Base-by-base conservation (phyloP, 139 green algal species). In the Picochlorum sp. region DNA sequence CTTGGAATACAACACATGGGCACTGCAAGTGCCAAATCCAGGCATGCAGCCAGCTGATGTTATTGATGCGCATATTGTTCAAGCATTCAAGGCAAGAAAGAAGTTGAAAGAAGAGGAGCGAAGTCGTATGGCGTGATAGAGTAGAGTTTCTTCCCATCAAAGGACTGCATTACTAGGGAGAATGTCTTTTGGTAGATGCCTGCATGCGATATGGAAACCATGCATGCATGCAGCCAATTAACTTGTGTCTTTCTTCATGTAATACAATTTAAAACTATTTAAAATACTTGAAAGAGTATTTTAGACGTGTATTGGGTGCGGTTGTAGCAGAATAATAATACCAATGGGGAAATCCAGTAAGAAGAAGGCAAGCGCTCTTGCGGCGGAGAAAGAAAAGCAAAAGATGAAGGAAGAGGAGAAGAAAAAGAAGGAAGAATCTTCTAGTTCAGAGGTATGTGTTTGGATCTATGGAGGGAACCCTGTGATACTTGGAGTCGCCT, bases 1-100 rank as follows among this genome's bases (percentile, higher is more conserved):
- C 14, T 30, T 77, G 23, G 71, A 73, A 30, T 77, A 77, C 60
- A 77, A 77, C 60, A 54, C 66, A 59, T 77, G 65, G 65, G 71
- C 71, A 18, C 49, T 77, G 37, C 41, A 63, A n/a, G 37, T 66
- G 20, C 37, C 37, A 18, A 55, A 55, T 44, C 34, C 37, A 14
- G 15, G 15, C 10, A 8, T 55, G 31, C 34, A 66, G 34, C 20
- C 23, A 16, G 38, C n/a, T 21, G 37, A 55, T 16, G 60, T 49
- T 23, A 41, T 66, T 0, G 60, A 66, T 66, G 34, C 14, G 5
- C n/a, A 49, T 18, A 66, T 66, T 20, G 14, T 26, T 38, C 10
- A 14, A 41, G 60, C 37, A 18, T 24, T 49, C 10, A 66, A 31
- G 20, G 23, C 58, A 15, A 52, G 58, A 24, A 65, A 57, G 26